Base-by-base conservation (phyloP, 495 filamentous ascomycete genomes). In the Penicillium arizonense region DNA sequence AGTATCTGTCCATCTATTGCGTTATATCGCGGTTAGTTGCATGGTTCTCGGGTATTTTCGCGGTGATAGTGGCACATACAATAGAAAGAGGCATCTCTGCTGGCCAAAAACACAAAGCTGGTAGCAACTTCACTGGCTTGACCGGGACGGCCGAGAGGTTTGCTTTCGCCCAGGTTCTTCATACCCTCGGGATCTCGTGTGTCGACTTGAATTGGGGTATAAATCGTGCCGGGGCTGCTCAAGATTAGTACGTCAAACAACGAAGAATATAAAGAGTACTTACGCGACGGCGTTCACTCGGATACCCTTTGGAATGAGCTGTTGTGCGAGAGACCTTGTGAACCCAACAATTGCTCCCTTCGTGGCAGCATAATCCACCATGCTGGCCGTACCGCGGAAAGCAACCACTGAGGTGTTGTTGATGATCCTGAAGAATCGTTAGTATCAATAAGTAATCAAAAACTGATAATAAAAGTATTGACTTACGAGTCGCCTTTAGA, bases 261-360 rank as follows among this genome's bases (percentile, higher is more conserved):
- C 44, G 24, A 21, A 10, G 21, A 12, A 28, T 8, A 30, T 43
- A 18, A 70, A 1, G 0, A 9, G 23, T 8, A 43, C 77, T 65
- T 60, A 80, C 68, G 81, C 81, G 11, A 86, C 82, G 9, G 74
- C 77, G 52, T 87, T 87, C 16, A 86, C 83, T 0, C 81, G 68
- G 51, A 87, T 87, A 5, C 82, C 84, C 61, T 81, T 83, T 1
- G 77, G 66, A 8, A 76, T 68, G 14, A 85, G 67, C 21, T 85
- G 73, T 47, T 74, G 67, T 3, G 82, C 77, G 32, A 86, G 65
- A 18, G 76, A 66, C 14, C 77, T 70, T 2, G 85, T 87, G 60
- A 86, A 86, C 1, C 77, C 69, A n/a, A 78, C 72, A 53, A 87
- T 83, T n/a, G 81, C 83, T 14, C 78, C 83, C 64, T 89, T 87